Base-by-base conservation (phyloP, 2,329 filamentous ascomycete genomes). In the Diaporthe citriasiana region DNA sequence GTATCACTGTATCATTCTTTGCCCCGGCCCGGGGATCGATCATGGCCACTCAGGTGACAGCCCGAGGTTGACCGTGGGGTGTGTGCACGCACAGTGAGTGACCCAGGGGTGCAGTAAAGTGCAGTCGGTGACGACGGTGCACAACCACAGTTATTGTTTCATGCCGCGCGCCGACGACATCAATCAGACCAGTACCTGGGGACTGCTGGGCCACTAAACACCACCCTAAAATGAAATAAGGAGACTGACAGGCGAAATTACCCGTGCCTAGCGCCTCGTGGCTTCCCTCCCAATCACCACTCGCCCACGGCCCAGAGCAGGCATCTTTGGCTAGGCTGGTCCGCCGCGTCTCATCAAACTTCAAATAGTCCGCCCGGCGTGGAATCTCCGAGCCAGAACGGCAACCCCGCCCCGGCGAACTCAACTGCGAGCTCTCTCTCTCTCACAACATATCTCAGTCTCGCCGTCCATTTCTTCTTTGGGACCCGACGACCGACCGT, bases 181-280 rank as follows among this genome's bases (percentile, higher is more conserved):
- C 50, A 59, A 10, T 50, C 22, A 51, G 40, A 35, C 33, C 33
- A 35, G 33, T 42, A 19, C 42, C 42, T 22, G 42, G 42, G 42
- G 42, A n/a, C 42, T 22, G 42, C 56, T 33, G 42, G 38, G 56
- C 33, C 57, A 50, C 38, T 51, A 38, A 33, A 50, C 56, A 59
- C 56, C n/a, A 51, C 27, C 9, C 47, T 33, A 27, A 8, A n/a
- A 17, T 38, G 63, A 55, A 51, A 45, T 68, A 66, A 66, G 40
- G 53, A 57, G 57, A 66, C n/a, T 57, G 68, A 71, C 72, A 74
- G 72, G 72, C 72, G 72, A 74, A 25, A 74, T 74, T 74, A 66
- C 57, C 66, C 68, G 59, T 71, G 50, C 45, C 72, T 66, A 71
- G 68, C 68, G 45, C 47, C 63, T 40, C 33, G 40, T 45, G 27